Base-by-base conservation (phyloP, 192 early-diverging fungal genomes). In the Entophlyctis helioformis region DNA sequence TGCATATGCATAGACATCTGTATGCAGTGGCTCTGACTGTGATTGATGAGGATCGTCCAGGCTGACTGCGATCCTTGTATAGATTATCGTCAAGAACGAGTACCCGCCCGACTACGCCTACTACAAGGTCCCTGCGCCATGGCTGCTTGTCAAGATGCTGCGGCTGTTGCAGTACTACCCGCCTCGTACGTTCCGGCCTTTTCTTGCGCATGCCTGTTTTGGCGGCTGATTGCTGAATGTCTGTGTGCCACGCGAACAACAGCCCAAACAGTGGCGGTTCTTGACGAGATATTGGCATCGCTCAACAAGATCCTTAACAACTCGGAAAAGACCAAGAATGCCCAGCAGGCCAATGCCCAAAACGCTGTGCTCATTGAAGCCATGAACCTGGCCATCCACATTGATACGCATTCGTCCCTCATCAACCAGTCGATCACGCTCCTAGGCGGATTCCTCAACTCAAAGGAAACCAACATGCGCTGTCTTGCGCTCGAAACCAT, bases 291-390 rank as follows among this genome's bases (percentile, higher is more conserved):
- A n/a, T n/a, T n/a, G n/a, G n/a, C n/a, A n/a, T 73, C 89, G 13
- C 57, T 96, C 33, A 76, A 85, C 42, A 79, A 79, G 19, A 89
- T 96, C 48, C 69, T 97, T 22, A 43, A 44, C 13, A 65, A 60
- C 38, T 76, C 91, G 10, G 81, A 87, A 54, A 89, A 95, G 29
- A 74, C 88, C 24, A 91, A 93, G 50, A 96, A 99, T 53, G 82
- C 89, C 22, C 92, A 99, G 42, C 94, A 96, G 53, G 89, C 84
- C 70, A 97, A 99, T 57, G 94, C 96, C 4, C 88, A 94, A 69
- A 96, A 96, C 66, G 85, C 93, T 4, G 83, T 99, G 12, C 54
- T 97, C 24, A 96, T 99, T 52, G 96, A 99, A 68, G 89, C 94
- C 20, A 91, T 97, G 56, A 93, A 90, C 60, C 60, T 96, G 39